These are phyloP conservation scores for Stephanodiscus minutulus DNA, from an alignment of 108 stramenopile species.

Conservation along the genomic window DNA sequence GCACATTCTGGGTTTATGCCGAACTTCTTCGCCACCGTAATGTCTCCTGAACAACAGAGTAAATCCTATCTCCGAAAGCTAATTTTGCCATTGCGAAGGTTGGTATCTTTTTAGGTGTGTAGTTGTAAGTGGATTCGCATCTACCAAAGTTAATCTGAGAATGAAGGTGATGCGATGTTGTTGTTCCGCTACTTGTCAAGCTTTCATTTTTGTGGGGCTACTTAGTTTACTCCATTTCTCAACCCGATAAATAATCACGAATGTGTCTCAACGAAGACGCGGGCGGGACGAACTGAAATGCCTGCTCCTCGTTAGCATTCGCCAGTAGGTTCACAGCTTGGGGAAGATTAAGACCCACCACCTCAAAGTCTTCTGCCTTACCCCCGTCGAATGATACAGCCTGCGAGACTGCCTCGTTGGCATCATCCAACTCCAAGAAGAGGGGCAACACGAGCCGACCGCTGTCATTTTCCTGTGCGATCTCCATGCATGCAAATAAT, in stretches of 20 bases:
- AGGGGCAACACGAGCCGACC: slow-evolving; percentile 62
- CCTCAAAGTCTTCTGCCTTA: slow-evolving; percentile 57
- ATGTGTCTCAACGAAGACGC: slow-evolving; percentile 52
- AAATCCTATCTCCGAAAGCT: too few relatives aligned
- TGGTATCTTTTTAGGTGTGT: too few relatives aligned
- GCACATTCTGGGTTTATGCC: too few relatives aligned
- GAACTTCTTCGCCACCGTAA: too few relatives aligned
- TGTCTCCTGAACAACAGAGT: too few relatives aligned
- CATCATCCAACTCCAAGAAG: slow-evolving; percentile 63
- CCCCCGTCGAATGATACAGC: slow-evolving; percentile 59
- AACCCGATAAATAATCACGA: slow-evolving; percentile 46
- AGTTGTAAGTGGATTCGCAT: too few relatives aligned
- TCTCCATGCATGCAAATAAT: slow-evolving; percentile 73
- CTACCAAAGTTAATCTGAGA: slow-evolving; percentile 1
- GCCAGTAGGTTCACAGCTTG: slow-evolving; percentile 55
- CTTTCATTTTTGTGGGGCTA: neutral
- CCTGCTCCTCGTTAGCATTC: slow-evolving; percentile 43
- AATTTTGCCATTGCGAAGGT: too few relatives aligned
- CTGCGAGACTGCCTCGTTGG: slow-evolving; percentile 54
- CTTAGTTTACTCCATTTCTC: neutral
- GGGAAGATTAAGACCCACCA: slow-evolving; percentile 55
- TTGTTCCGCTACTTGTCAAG: neutral
- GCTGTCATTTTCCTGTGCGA: slow-evolving; percentile 55
- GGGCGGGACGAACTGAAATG: slow-evolving; percentile 67
- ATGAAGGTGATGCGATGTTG: neutral